Percentiles rank a stretch among this genome's conserved stretches.
phyloP scores from a whole-genome alignment of 208 protist genomes.

The Entamoeba moshkovskii region DNA sequence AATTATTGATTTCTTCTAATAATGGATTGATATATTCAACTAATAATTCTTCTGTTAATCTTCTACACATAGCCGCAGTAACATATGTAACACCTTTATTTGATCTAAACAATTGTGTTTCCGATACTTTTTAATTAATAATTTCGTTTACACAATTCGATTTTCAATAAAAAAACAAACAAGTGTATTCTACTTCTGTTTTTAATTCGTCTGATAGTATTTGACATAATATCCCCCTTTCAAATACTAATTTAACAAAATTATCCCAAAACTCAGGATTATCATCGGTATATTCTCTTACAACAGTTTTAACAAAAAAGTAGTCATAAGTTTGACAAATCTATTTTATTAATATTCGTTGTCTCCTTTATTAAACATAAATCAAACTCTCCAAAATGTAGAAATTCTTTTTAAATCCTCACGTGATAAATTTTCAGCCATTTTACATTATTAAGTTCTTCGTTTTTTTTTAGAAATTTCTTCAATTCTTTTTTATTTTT shows the following conservation, averaged over 20 bases:
- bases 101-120: neutral
- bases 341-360: neutral
- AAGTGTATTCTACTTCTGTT: neutral
- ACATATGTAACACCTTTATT: constrained; percentile 2
- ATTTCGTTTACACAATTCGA: neutral
- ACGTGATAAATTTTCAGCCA: neutral
- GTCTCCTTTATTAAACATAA: neutral
- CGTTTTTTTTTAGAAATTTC: too few relatives aligned
- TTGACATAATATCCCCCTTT: neutral
- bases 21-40: constrained; percentile 1
- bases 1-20: neutral
- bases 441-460: too few relatives aligned
- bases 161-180: neutral
- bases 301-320: neutral
- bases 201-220: neutral
- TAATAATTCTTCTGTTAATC: neutral
- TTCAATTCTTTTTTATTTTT: too few relatives aligned
- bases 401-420: neutral
- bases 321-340: neutral
- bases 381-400: neutral
- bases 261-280: neutral
- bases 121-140: neutral
- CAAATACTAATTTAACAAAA: neutral
- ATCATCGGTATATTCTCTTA: neutral
- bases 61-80: neutral